Percentiles rank a stretch among this genome's conserved stretches.
Evolutionary conservation across 1,284 basidiomycete genomes (phyloP).

Genomic region (Rhodotorula sp.): DNA sequence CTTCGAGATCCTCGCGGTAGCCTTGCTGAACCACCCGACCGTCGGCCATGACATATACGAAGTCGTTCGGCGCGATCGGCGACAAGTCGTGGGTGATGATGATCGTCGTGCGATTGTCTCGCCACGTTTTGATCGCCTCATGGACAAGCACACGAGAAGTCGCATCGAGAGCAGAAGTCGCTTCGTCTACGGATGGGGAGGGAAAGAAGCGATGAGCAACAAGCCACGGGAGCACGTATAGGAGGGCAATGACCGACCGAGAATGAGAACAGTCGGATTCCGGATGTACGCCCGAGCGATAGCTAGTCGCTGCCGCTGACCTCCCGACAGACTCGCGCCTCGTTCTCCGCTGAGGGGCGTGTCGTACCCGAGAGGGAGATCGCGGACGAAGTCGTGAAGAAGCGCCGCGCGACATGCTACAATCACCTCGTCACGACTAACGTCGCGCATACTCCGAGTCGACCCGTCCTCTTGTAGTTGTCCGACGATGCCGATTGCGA

Average conservation of each 20-base stretch:
- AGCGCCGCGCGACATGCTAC: slow-evolving; percentile 80
- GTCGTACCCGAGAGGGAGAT: slow-evolving; percentile 83
- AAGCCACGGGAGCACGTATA: slow-evolving; percentile 2
- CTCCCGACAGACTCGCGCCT: slow-evolving; percentile 80
- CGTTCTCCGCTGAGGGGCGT: slow-evolving; percentile 68
- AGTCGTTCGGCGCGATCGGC: slow-evolving; percentile 74
- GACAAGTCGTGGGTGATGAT: slow-evolving; percentile 95
- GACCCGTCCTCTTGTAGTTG: slow-evolving; percentile 48
- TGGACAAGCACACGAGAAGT: slow-evolving; percentile 84
- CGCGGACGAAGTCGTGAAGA: slow-evolving; percentile 81
- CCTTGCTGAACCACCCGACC: slow-evolving; percentile 86
- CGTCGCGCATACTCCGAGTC: slow-evolving; percentile 51
- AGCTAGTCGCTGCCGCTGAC: slow-evolving; percentile 88
- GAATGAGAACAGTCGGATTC: slow-evolving; percentile 84
- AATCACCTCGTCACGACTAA: slow-evolving; percentile 68
- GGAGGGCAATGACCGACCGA: slow-evolving; percentile 61
- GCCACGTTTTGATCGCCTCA: slow-evolving; percentile 80
- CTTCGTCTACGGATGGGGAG: slow-evolving; percentile 67
- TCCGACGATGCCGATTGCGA: slow-evolving; percentile 72
- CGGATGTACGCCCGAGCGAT: slow-evolving; percentile 84
- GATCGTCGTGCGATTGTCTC: slow-evolving; percentile 81
- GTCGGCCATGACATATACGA: slow-evolving; percentile 85
- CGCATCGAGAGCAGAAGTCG: slow-evolving; percentile 90
- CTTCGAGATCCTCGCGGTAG: slow-evolving; percentile 71
- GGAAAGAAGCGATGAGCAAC: background rate